Evolutionary conservation across 1,284 basidiomycete genomes (phyloP), one percentile per base, ranked within the genome.

Genomic region (Apiotrichum laibachii): DNA sequence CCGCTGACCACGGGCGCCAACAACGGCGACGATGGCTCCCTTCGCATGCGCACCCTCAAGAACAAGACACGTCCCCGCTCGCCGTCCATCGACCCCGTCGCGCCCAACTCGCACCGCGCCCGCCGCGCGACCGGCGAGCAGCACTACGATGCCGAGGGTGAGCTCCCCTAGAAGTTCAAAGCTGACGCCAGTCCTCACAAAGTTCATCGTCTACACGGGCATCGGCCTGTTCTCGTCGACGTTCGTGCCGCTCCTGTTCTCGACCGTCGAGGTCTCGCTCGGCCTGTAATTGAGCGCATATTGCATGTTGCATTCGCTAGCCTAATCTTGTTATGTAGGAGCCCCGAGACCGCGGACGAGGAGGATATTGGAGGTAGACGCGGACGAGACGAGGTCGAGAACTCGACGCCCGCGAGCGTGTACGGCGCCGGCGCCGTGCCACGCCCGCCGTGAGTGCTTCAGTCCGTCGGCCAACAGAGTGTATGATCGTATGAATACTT

Each of bases 201-300:
- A 94, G 79, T 88, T 94, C 5, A 85, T 92, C 50, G 92, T 95
- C 4, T 97, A 96, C 72, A 83, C 84, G 53, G 92, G 91, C 0
- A 94, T 96, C 60, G 90, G 85, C 0, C 72, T 89, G 31, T 73
- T 93, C 18, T 84, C 86, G 0, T 77, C 80, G 6, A 85, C 86
- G 59, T 73, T 80, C 1, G 78, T 87, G 35, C 90, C 90, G 0
- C 73, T 86, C 18, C 74, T 85, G 67, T 92, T 92, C 68, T 85
- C 87, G 67, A 55, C 84, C 9, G 66, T 89, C 5, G 89, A 77
- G 60, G 19, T 7, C 31, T 15, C 9, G 13, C 37, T 57, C 8
- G 56, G 44, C 18, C 19, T 56, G 11, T 50, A 50, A 44, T 44
- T 3, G 5, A 37, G 15, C 10, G 26, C 26, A 31, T 31, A 31